Percentiles rank a stretch among this genome's conserved stretches.
These are phyloP conservation scores for Corynascus novoguineensis DNA, from an alignment of 495 filamentous ascomycete genomes.

Conservation along the genomic window DNA sequence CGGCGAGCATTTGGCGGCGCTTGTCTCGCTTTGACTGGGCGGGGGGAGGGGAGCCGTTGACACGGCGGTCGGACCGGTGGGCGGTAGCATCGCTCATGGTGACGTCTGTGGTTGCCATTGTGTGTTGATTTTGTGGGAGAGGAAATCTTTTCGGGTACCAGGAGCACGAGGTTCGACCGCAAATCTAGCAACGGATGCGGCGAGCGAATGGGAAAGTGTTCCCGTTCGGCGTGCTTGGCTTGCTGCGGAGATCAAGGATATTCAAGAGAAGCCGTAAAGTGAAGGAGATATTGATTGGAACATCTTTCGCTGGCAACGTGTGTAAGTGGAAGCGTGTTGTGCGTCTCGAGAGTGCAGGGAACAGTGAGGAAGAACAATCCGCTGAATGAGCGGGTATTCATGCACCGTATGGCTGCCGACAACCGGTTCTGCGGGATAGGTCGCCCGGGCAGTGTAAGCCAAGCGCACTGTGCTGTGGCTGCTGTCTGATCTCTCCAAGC, in stretches of 20 bases:
- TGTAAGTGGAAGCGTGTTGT: conserved; percentile 2
- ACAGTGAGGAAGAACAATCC: not conserved
- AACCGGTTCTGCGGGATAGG: not conserved
- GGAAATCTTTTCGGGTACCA: not conserved
- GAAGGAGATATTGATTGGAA: not conserved
- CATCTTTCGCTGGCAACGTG: not conserved
- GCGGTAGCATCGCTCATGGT: conserved; percentile 24
- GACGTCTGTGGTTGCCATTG: conserved; percentile 32
- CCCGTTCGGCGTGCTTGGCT: not conserved
- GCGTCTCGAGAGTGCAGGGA: not conserved
- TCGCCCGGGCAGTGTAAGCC: not conserved
- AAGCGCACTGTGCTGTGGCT: not conserved
- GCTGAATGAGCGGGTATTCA: not conserved
- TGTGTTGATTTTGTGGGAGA: not conserved
- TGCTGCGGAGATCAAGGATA: not conserved
- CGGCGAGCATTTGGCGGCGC: conserved; percentile 68
- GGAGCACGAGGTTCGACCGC: conserved; percentile 1
- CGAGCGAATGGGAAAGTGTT: not conserved
- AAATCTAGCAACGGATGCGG: not conserved
- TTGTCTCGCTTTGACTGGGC: conserved; percentile 79
- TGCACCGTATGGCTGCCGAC: not conserved
- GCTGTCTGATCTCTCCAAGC: not conserved
- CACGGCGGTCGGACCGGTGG: conserved; percentile 24
- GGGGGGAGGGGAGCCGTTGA: conserved; percentile 28
- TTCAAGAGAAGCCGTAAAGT: not conserved